These are phyloP conservation scores for Ulota crispa DNA, from an alignment of 225 moss, liverwort and hornwort genomes.

Conservation along the genomic window DNA sequence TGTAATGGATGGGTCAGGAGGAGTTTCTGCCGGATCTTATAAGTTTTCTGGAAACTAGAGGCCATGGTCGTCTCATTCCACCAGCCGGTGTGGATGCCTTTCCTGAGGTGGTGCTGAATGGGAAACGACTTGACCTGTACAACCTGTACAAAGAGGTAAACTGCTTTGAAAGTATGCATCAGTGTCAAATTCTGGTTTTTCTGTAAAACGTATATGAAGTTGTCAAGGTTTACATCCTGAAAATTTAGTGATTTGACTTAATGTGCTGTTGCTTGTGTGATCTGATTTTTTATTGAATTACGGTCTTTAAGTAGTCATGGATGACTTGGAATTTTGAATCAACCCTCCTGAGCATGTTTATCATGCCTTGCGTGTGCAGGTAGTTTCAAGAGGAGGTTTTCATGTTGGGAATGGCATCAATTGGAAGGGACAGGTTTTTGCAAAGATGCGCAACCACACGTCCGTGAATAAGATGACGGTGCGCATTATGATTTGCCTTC, in stretches of 20 bases:
- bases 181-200: background rate
- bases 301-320: background rate
- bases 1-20: conserved; percentile 50
- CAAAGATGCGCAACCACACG: conserved; percentile 99
- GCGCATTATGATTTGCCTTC: conserved; percentile 21
- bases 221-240: background rate
- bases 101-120: conserved; percentile 95
- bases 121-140: conserved; percentile 88
- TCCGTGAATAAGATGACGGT: conserved; percentile 99
- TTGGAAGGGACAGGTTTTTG: conserved; percentile 98
- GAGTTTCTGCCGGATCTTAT: conserved; percentile 87
- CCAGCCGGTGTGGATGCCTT: conserved; percentile 85
- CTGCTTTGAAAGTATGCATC: background rate
- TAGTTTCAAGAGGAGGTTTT: conserved; percentile 97
- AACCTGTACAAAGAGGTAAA: conserved; percentile 92
- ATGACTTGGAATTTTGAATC: conserved; percentile 1
- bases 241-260: background rate
- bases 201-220: background rate
- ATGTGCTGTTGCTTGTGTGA: background rate
- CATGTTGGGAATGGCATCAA: conserved; percentile 99
- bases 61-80: conserved; percentile 89
- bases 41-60: conserved; percentile 83
- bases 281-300: background rate
- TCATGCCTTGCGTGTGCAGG: conserved; percentile 47
- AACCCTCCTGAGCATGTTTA: background rate